Base-by-base conservation (phyloP, 306 rosid genomes). In the Quercus gilva region DNA sequence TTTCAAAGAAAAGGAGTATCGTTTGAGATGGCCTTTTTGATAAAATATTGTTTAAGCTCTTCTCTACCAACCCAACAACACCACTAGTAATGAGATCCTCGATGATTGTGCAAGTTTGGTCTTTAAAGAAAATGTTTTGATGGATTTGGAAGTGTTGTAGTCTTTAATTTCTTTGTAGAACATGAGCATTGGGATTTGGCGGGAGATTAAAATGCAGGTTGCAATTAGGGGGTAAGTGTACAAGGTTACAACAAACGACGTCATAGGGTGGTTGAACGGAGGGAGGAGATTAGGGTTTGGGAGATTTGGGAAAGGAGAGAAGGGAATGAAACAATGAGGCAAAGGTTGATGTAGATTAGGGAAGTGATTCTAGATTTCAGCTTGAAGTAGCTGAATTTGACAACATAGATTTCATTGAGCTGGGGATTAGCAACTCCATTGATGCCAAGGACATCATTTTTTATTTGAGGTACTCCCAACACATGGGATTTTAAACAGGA, bases 141-240 rank as follows among this genome's bases (percentile, higher is more conserved):
- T 92, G 76, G 94, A 91, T 74, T 92, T 94, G 31, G 98, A 76
- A 56, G 97, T 92, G 31, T 94, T 94, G 20, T 94, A 94, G 81
- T 94, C 97, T 79, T 94, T 94, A 76, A 91, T 83, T 84, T 94
- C 98, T 86, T 92, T 94, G 76, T 91, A 89, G 70, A 94, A 92
- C 97, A 91, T 92, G 75, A 94, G 88, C 98, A 94, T 92, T 28
- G 97, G 95, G 74, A 90, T 78, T 81, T 81, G 74, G 56, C 75
- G 77, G 56, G 82, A 41, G n/a, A 90, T 76, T 20, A 89, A 88
- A 82, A 92, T 85, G 69, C 85, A 87, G 17, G 98, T 94, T 28
- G 98, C 97, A 43, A 94, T 94, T 55, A 97, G 97, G 73, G 92
- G 57, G 94, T 94, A n/a, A 12, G 97, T 92, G 86, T 92, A 92